These are phyloP conservation scores for Termitomyces sp. DNA, from an alignment of 768 basidiomycete genomes.

Conservation along the genomic window DNA sequence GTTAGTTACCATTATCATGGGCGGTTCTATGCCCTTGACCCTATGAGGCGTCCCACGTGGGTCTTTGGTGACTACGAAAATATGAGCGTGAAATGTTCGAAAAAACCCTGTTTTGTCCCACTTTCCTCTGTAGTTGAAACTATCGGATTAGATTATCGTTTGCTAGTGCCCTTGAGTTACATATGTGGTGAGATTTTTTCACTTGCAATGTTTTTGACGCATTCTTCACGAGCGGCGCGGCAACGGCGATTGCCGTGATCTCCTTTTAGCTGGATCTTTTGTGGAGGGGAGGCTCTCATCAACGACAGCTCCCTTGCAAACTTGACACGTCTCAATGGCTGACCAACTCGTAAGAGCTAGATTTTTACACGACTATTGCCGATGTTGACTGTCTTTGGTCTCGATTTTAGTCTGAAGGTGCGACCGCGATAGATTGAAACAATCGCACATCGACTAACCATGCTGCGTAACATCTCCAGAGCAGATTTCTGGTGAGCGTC, in stretches of 20 bases:
- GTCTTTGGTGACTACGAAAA: neutral
- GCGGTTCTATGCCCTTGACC: neutral
- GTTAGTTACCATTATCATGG: neutral
- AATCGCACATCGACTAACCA: neutral
- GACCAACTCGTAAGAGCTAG: conserved; percentile 49
- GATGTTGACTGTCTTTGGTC: neutral
- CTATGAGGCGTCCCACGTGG: neutral
- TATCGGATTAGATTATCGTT: neutral
- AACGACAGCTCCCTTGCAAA: conserved; percentile 7
- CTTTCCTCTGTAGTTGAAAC: neutral
- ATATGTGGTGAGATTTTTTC: neutral
- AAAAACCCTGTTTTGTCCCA: neutral
- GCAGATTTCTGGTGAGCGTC: conserved; percentile 78
- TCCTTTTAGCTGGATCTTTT: neutral
- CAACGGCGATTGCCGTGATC: conserved; percentile 25
- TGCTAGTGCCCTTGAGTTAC: neutral
- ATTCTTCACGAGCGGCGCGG: neutral
- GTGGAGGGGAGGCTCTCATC: neutral
- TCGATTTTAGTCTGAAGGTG: conserved; percentile 55
- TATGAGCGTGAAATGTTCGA: neutral
- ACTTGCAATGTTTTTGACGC: neutral
- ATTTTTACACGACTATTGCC: neutral
- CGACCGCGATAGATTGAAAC: conserved; percentile 11
- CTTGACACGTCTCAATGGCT: conserved; percentile 35
- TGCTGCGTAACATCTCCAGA: conserved; percentile 42